Evolutionary conservation across 345 rosid species (phyloP).

Genomic region (Carallia pectinifolia): DNA sequence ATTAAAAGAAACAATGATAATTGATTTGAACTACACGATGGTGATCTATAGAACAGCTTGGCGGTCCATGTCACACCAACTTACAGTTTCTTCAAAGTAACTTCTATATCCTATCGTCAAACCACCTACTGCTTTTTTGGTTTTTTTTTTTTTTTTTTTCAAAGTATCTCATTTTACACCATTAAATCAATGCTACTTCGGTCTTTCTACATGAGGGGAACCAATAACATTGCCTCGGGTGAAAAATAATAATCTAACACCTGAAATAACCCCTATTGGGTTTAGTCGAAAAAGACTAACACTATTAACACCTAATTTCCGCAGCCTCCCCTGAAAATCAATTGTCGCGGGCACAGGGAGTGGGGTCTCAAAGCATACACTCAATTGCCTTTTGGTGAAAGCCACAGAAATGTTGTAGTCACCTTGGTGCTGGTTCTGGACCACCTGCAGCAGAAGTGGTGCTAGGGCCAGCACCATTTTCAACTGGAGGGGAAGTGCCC

Average conservation of each 20-base stretch:
- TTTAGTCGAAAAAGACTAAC: conserved; percentile 16
- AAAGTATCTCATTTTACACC: neutral
- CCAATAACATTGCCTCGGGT: neutral
- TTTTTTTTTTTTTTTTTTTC: neutral
- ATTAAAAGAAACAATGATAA: neutral
- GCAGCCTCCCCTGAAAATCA: conserved; percentile 36
- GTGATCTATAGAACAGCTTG: neutral
- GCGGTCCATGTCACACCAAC: neutral
- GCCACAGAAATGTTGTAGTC: conserved; percentile 23
- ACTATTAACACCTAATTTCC: conserved; percentile 23
- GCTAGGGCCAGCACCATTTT: conserved; percentile 71
- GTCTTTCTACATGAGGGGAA: conserved; percentile 1
- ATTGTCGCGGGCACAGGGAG: conserved; percentile 25
- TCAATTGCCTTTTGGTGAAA: conserved; percentile 7
- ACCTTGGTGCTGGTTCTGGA: conserved; percentile 62
- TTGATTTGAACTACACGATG: neutral
- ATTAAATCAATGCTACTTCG: conserved; percentile 8
- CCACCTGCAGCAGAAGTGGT: conserved; percentile 39
- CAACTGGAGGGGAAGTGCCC: conserved; percentile 78
- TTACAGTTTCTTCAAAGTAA: neutral
- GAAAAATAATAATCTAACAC: neutral
- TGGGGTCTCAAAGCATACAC: conserved; percentile 18
- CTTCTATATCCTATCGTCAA: conserved; percentile 6
- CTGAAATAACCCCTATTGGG: neutral
- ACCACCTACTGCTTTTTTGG: neutral